Base-by-base conservation (phyloP, 2,329 filamentous ascomycete genomes). In the Hyphodiscus sp. region DNA sequence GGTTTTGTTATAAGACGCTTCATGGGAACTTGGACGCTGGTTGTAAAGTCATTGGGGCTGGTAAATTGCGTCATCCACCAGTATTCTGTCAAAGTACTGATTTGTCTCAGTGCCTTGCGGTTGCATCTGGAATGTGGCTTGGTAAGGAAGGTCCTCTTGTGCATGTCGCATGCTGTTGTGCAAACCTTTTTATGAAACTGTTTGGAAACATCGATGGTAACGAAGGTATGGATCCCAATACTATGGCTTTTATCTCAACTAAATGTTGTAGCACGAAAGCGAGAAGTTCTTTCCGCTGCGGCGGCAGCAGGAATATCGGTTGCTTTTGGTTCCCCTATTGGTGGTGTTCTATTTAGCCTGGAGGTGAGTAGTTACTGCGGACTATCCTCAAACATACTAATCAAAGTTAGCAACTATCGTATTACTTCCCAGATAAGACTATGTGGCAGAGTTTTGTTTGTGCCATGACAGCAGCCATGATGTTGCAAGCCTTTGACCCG, bases 371-470 rank as follows among this genome's bases (percentile, higher is more conserved):
- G 20, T 18, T 20, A 20, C 18, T 30, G 20, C 43, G 33, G 23
- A 53, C 20, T 42, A 1, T 43, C 52, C 16, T 45, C 52, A 43
- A 20, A 45, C 19, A n/a, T 47, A 23, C 55, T 62, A 41, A 62
- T 30, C 11, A 15, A 33, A 16, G 5, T n/a, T 55, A 88, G 81
- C 90, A 95, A 79, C 76, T 97, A 2, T 95, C 91, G 0, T 97
- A 96, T 69, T 97, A 96, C 70, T 97, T 97, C 63, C 92, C 94
- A 0, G 92, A 97, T 72, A 97, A 97, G 71, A 97, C 94, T 10
- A 97, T 99, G 94, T 99, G 94, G 94, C 94, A 96, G 69, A 96
- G 91, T 65, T 99, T 99, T 67, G 94, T 99, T 42, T 97, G 94
- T 65, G 94, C 94, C 68, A 97, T 97, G 91, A 89, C 95, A n/a